Percentiles rank a stretch among this genome's conserved stretches.
Conservation (phyloP, 352 stramenopile genomes). For the Globisporangium perplexum region DNA sequence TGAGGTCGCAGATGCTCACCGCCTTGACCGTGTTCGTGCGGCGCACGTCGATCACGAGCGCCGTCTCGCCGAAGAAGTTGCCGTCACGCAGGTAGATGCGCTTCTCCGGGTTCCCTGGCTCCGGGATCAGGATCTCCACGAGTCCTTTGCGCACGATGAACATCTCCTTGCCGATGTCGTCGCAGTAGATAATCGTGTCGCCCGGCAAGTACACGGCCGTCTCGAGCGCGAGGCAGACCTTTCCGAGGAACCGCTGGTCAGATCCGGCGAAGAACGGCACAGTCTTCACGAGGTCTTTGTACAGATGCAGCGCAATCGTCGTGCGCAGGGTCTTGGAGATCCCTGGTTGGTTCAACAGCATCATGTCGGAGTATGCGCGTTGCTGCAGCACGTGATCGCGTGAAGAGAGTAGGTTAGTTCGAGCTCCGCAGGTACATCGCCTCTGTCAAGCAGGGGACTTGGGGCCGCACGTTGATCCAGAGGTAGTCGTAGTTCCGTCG, state of each 20-base stretch:
- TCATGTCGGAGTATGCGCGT: slow-evolving; percentile 85
- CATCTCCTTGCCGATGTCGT: slow-evolving; percentile 83
- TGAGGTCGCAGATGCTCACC: slow-evolving; percentile 76
- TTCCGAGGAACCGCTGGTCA: slow-evolving; percentile 67
- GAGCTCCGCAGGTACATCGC: not conserved
- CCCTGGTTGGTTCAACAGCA: slow-evolving; percentile 66
- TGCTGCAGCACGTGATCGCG: slow-evolving; percentile 23
- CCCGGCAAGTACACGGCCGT: slow-evolving; percentile 73
- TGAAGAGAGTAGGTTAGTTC: not conserved
- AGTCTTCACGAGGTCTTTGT: slow-evolving; percentile 75
- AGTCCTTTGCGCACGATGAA: slow-evolving; percentile 84
- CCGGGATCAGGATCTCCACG: slow-evolving; percentile 68
- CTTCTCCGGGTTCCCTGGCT: slow-evolving; percentile 39
- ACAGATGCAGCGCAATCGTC: slow-evolving; percentile 72
- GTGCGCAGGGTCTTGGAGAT: slow-evolving; percentile 76
- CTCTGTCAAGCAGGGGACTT: not conserved
- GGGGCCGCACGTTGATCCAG: slow-evolving; percentile 66
- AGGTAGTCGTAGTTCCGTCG: slow-evolving; percentile 82
- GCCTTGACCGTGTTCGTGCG: slow-evolving; percentile 72
- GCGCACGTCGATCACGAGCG: slow-evolving; percentile 73
- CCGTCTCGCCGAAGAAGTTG: slow-evolving; percentile 76
- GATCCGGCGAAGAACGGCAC: slow-evolving; percentile 78
- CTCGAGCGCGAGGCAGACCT: slow-evolving; percentile 70
- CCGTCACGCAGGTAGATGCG: slow-evolving; percentile 69
- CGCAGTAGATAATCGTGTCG: slow-evolving; percentile 77